phyloP scores from a whole-genome alignment of 192 early-diverging fungal genomes.

The Gaertneriomyces semiglobifer region DNA sequence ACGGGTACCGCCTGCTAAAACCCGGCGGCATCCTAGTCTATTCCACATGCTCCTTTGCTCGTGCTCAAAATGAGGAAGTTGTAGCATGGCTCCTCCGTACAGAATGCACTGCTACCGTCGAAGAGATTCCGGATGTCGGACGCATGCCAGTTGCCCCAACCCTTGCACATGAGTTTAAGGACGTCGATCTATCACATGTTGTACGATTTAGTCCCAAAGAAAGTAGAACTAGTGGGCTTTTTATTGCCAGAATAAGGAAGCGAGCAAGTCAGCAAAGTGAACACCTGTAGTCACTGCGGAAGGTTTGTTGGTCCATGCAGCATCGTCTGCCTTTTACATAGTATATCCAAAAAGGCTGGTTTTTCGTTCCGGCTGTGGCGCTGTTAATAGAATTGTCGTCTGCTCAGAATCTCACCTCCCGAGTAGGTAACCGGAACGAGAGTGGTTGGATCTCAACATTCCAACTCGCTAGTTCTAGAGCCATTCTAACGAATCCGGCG shows the following conservation, averaged over 20 bases:
- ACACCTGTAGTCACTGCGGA: background rate
- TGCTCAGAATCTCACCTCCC: too few relatives aligned
- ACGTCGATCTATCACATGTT: slow-evolving; percentile 21
- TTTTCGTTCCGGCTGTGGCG: too few relatives aligned
- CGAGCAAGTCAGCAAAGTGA: slow-evolving; percentile 2
- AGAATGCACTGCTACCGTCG: slow-evolving; percentile 48
- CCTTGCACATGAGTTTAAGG: slow-evolving; percentile 9
- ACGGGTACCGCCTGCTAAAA: slow-evolving; percentile 73
- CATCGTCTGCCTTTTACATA: too few relatives aligned
- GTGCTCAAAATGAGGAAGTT: slow-evolving; percentile 47
- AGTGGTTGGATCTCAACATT: too few relatives aligned
- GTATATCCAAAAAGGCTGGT: too few relatives aligned
- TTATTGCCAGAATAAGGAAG: slow-evolving; percentile 77
- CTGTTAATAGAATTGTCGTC: too few relatives aligned
- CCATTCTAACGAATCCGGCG: too few relatives aligned
- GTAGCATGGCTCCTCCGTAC: slow-evolving; percentile 72
- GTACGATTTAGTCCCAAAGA: slow-evolving; percentile 66
- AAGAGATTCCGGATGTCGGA: slow-evolving; percentile 45
- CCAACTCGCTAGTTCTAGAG: too few relatives aligned
- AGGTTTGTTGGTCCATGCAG: too few relatives aligned
- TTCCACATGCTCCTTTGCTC: slow-evolving; percentile 20
- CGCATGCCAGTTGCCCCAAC: slow-evolving; percentile 34
- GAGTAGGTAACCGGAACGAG: too few relatives aligned
- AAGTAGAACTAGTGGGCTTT: slow-evolving; percentile 72
- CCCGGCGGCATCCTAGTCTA: slow-evolving; percentile 82